Base-by-base conservation (phyloP, 371 early-diverging fungal species). In the Batrachochytrium dendrobatidis region DNA sequence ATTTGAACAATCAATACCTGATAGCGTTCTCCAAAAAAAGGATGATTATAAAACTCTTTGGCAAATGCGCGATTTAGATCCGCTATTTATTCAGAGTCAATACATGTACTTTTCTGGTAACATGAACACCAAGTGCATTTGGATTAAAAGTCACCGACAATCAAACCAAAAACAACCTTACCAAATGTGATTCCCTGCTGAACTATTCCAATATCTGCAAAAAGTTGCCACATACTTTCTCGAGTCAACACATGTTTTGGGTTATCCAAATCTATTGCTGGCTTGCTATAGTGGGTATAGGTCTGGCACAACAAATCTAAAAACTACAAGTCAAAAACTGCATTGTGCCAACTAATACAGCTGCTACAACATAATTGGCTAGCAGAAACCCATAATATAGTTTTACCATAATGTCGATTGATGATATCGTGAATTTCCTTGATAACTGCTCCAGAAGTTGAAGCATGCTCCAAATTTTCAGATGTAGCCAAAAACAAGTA, bases 1-100 rank as follows among this genome's bases (percentile, higher is more conserved):
- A n/a, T n/a, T n/a, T n/a, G n/a, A n/a, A n/a, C n/a, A n/a, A n/a
- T n/a, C n/a, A n/a, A n/a, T n/a, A n/a, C n/a, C n/a, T n/a, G n/a
- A n/a, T n/a, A n/a, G n/a, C n/a, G n/a, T n/a, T n/a, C 3, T 24
- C 10, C 51, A 4, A 53, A 59, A 10, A 51, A 39, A 2, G 54
- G 52, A 22, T 72, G 63, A 28, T 62, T 29, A 32, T 61, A 43
- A 44, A 64, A 72, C 32, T 53, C 55, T 26, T 28, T 59, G 12
- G 73, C 69, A 48, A 65, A 72, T 2, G 66, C 65, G 28, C 73
- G 49, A 51, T 69, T 64, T 17, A 73, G 46, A 26, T 67, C 70
- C 5, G 68, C 75, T 67, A 20, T n/a, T n/a, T n/a, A n/a, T n/a
- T n/a, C n/a, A n/a, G n/a, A n/a, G n/a, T n/a, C n/a, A n/a, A n/a